Conservation (phyloP, 805 yeast species). For the Zygosaccharomyces lentus region DNA sequence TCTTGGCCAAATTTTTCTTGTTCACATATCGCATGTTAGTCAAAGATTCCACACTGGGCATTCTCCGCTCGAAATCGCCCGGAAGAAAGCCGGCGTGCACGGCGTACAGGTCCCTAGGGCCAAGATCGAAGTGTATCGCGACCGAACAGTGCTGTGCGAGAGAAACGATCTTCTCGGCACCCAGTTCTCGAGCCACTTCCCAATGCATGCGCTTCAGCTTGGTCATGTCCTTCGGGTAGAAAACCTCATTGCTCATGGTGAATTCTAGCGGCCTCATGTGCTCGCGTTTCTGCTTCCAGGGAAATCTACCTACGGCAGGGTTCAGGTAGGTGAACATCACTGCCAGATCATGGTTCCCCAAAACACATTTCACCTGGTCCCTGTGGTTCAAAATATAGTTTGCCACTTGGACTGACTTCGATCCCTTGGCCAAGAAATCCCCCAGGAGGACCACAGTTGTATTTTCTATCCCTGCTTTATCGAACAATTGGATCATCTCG, state of each 20-base stretch:
- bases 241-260: conserved; percentile 12
- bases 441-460: conserved; percentile 61
- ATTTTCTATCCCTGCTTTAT: conserved; percentile 43
- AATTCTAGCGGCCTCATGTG: conserved; percentile 16
- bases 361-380: conserved; percentile 54
- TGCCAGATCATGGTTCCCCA: conserved; percentile 87
- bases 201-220: conserved; percentile 21
- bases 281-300: conserved; percentile 36
- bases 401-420: conserved; percentile 63
- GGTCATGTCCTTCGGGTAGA: conserved; percentile 17
- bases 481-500: conserved; percentile 52
- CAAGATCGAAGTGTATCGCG: conserved; percentile 19
- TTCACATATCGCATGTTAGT: conserved; percentile 66
- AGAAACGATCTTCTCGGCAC: conserved; percentile 15
- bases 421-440: conserved; percentile 83
- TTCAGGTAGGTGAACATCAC: conserved; percentile 55
- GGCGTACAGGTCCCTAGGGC: conserved; percentile 45
- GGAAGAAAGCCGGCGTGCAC: conserved; percentile 83
- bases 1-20: conserved; percentile 54
- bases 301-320: conserved; percentile 23
- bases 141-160: conserved; percentile 23
- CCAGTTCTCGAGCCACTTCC: conserved; percentile 22
- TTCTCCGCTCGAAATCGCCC: conserved; percentile 42
- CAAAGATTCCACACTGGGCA: conserved; percentile 59
- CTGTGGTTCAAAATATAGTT: conserved; percentile 57